A percentile compares a stretch with the other conserved stretches of the same genome.
phyloP scores from a whole-genome alignment of 148 eudicot species.

The Bassia scoparia region DNA sequence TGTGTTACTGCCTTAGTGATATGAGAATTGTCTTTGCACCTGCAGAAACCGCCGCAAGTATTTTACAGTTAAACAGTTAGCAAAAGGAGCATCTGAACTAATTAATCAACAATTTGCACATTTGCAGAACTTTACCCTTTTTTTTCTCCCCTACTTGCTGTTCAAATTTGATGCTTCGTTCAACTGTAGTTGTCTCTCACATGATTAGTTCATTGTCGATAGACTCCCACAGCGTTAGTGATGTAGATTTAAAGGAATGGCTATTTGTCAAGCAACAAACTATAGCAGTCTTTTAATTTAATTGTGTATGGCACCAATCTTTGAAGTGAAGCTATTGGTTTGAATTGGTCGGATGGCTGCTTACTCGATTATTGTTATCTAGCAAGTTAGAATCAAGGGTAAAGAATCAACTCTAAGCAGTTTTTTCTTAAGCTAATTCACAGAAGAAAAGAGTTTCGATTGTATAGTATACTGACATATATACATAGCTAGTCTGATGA shows the following conservation, averaged over 20 bases:
- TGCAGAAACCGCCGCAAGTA: not conserved
- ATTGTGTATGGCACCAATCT: not conserved
- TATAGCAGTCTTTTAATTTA: too few relatives aligned
- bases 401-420: not conserved
- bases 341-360: too few relatives aligned
- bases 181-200: not conserved
- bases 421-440: not conserved
- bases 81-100: not conserved
- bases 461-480: too few relatives aligned
- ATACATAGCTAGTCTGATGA: not conserved
- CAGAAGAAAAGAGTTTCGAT: not conserved
- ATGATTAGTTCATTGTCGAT: too few relatives aligned
- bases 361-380: too few relatives aligned
- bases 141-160: not conserved
- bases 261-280: too few relatives aligned
- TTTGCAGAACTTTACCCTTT: too few relatives aligned
- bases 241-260: too few relatives aligned
- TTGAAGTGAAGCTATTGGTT: too few relatives aligned
- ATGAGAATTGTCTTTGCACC: not conserved
- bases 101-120: too few relatives aligned
- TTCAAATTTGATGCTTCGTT: not conserved
- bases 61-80: not conserved
- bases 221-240: too few relatives aligned
- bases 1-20: not conserved
- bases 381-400: not conserved